phyloP scores from a whole-genome alignment of 768 basidiomycete species.

The Lanmaoa pseudosensibilis region DNA sequence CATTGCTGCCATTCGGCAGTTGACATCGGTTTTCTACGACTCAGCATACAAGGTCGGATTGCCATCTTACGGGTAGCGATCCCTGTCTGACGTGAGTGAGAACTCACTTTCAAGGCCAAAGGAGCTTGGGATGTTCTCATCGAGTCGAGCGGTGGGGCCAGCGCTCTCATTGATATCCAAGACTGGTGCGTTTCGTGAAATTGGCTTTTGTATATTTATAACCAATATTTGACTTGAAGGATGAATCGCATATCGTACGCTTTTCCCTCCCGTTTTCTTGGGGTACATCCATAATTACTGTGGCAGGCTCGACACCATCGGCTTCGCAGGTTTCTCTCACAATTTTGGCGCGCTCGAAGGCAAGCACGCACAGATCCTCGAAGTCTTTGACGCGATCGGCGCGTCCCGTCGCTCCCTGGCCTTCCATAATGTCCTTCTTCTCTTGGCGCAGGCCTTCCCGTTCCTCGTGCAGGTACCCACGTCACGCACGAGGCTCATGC shows the following conservation, averaged over 20 bases:
- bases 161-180: slow-evolving; percentile 37
- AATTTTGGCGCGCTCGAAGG: slow-evolving; percentile 55
- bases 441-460: slow-evolving; percentile 41
- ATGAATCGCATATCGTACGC: neutral
- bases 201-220: too few species aligned
- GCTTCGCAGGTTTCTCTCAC: slow-evolving; percentile 26
- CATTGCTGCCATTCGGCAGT: slow-evolving; percentile 36
- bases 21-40: slow-evolving; percentile 42
- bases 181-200: slow-evolving; percentile 25
- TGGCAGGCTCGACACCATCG: neutral
- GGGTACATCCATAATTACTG: neutral
- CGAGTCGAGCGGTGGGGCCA: slow-evolving; percentile 12
- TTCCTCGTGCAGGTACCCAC: slow-evolving; percentile 39
- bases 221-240: too few species aligned
- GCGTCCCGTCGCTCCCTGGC: slow-evolving; percentile 19
- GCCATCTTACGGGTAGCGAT: too few species aligned
- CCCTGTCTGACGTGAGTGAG: neutral
- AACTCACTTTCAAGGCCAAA: neutral
- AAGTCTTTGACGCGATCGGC: slow-evolving; percentile 40
- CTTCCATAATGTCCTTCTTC: slow-evolving; percentile 30
- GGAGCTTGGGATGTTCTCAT: slow-evolving; percentile 30
- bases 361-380: slow-evolving; percentile 40
- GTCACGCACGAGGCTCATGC: slow-evolving; percentile 26
- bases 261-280: neutral
- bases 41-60: slow-evolving; percentile 26